Base-by-base conservation (phyloP, 371 early-diverging fungal species). In the Phascolomyces articulosus region DNA sequence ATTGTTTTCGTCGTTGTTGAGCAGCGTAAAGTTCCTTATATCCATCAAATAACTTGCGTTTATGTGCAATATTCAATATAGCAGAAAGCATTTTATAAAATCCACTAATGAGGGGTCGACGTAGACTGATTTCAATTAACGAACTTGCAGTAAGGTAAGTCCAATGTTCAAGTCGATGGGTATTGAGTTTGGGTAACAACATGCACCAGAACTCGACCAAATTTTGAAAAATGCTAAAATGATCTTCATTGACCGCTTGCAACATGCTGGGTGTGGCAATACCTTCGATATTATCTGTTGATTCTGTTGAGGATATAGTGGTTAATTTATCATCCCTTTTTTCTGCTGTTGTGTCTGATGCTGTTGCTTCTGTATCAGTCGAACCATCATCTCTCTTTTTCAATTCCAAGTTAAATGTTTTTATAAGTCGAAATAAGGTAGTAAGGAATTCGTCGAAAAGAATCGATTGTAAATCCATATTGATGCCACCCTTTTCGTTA, bases 41-140 rank as follows among this genome's bases (percentile, higher is more conserved):
- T 0, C 66, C 67, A 0, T 60, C 34, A 58, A 90, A 90, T 15
- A 77, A 60, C 0, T 71, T 63, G 6, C 61, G 64, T n/a, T 69
- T 65, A 55, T 84, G 77, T 40, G 80, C 76, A 15, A 86, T 68
- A 7, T 66, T 59, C 18, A 92, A 53, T 9, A 86, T 75, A 3
- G 84, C 70, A 0, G 85, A 76, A 31, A 91, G 64, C 71, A 93
- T 83, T 41, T 86, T 87, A 72, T 92, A 92, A 55, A 90, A 92
- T 0, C 91, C 92, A 69, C 89, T 90, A 24, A 93, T 85, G 3
- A 91, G 70, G 0, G 92, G 91, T 53, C 87, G 60, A 38, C 75
- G 67, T 0, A 77, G 58, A 29, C 91, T 89, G 29, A 83, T 73
- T 7, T 77, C 73, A 27, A 91, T 85, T 4, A 89, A 59, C 20